Percentiles rank a stretch among this genome's conserved stretches.
phyloP scores from a whole-genome alignment of 2,329 filamentous ascomycete genomes.

The Xylaria sp. region DNA sequence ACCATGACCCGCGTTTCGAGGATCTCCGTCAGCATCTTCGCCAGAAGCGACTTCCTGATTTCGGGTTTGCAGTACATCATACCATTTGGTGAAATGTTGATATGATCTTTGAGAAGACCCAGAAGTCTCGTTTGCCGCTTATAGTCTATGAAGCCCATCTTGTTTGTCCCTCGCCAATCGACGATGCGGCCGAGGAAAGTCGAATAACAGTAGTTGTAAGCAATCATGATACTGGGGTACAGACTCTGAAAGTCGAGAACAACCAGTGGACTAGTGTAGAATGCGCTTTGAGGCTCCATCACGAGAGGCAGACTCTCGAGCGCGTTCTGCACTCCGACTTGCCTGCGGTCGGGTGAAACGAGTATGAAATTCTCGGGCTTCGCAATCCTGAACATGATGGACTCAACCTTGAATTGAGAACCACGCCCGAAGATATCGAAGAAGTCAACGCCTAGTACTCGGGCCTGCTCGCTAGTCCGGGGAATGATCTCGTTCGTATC shows the following conservation, averaged over 20 bases:
- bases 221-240: constrained; percentile 98
- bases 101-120: constrained; percentile 71
- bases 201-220: constrained; percentile 98
- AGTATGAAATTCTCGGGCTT: constrained; percentile 94
- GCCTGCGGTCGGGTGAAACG: constrained; percentile 81
- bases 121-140: constrained; percentile 69
- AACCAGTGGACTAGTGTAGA: constrained; percentile 83
- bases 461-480: constrained; percentile 88
- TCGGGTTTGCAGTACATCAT: constrained; percentile 89
- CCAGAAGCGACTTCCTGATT: constrained; percentile 82
- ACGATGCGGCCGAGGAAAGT: constrained; percentile 85
- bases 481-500: constrained; percentile 84
- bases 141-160: constrained; percentile 92
- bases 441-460: constrained; percentile 90
- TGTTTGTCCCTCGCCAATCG: constrained; percentile 84
- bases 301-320: constrained; percentile 90
- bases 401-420: constrained; percentile 98
- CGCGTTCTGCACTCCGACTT: constrained; percentile 90
- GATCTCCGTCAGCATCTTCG: constrained; percentile 95
- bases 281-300: constrained; percentile 94
- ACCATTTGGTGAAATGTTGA: constrained; percentile 92
- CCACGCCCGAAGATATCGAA: constrained; percentile 92
- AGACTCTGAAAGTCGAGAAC: constrained; percentile 95
- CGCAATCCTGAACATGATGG: constrained; percentile 95
- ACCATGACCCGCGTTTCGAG: constrained; percentile 96